Evolutionary conservation across 2,329 filamentous ascomycete genomes (phyloP).

Genomic region (Cylindrodendrum hubeiense): DNA sequence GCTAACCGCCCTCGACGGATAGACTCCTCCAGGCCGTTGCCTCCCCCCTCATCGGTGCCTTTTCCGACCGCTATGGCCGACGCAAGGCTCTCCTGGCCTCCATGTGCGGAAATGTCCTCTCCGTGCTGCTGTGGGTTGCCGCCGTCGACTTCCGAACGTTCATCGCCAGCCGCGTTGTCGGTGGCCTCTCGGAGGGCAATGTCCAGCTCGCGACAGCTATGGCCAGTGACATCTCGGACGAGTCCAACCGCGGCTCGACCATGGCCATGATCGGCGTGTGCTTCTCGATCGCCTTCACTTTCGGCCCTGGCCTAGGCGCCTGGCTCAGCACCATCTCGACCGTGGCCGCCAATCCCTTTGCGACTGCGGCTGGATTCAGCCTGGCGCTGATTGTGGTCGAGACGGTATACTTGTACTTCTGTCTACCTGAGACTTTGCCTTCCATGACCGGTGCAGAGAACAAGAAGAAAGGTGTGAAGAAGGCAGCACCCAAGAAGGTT

Average conservation of each 20-base stretch:
- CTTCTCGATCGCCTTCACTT: slow-evolving; percentile 97
- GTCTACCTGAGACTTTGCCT: slow-evolving; percentile 88
- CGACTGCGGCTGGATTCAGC: slow-evolving; percentile 89
- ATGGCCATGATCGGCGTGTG: slow-evolving; percentile 98
- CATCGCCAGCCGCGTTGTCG: slow-evolving; percentile 90
- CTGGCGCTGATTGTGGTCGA: slow-evolving; percentile 87
- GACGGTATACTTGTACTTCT: slow-evolving; percentile 87
- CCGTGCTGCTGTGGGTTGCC: slow-evolving; percentile 92
- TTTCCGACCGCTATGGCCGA: slow-evolving; percentile 91
- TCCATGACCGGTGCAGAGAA: slow-evolving; percentile 56
- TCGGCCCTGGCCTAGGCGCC: slow-evolving; percentile 92
- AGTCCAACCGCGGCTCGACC: slow-evolving; percentile 84
- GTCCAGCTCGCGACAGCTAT: slow-evolving; percentile 97
- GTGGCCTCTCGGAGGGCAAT: slow-evolving; percentile 95
- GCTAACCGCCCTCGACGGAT: slow-evolving; percentile 15
- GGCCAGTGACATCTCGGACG: slow-evolving; percentile 94
- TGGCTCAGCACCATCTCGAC: slow-evolving; percentile 82
- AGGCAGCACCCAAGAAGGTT: slow-evolving; percentile 43
- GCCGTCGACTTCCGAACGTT: slow-evolving; percentile 97
- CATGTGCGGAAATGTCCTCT: slow-evolving; percentile 93
- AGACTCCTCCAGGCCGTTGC: slow-evolving; percentile 92
- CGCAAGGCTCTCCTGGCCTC: slow-evolving; percentile 88
- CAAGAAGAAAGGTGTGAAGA: slow-evolving; percentile 37
- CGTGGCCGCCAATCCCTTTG: slow-evolving; percentile 92
- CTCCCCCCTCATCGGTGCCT: slow-evolving; percentile 87